Conservation (phyloP, 2,329 filamentous ascomycete genomes). For the Sporothrix phasma region DNA sequence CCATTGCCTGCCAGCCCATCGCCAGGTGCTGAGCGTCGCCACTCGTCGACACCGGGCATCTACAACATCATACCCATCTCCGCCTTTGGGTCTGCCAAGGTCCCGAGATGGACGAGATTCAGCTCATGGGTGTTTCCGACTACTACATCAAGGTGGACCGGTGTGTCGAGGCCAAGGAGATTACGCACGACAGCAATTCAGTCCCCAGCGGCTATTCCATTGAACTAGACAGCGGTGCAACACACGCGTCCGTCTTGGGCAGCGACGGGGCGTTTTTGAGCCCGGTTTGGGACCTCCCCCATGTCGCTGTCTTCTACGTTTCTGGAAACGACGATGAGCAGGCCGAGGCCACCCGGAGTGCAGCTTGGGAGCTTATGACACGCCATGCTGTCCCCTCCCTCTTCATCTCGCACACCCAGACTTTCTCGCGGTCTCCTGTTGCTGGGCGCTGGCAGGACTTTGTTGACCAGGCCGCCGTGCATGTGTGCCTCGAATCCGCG, state of each 20-base stretch:
- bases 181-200: slow-evolving; percentile 20
- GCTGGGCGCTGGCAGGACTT: slow-evolving; percentile 28
- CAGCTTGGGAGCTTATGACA: slow-evolving; percentile 38
- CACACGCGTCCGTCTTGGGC: slow-evolving; percentile 28
- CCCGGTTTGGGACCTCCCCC: slow-evolving; percentile 37
- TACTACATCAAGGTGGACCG: slow-evolving; percentile 43
- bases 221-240: slow-evolving; percentile 32
- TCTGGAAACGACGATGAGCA: slow-evolving; percentile 33
- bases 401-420: slow-evolving; percentile 37
- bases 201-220: slow-evolving; percentile 28
- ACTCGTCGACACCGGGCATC: slow-evolving; percentile 20
- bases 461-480: slow-evolving; percentile 34
- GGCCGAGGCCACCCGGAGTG: slow-evolving; percentile 30
- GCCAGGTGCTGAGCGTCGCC: background rate
- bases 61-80: slow-evolving; percentile 44
- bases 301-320: slow-evolving; percentile 41
- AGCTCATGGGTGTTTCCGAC: slow-evolving; percentile 41
- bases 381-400: slow-evolving; percentile 38
- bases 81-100: slow-evolving; percentile 35
- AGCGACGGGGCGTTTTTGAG: slow-evolving; percentile 31
- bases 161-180: slow-evolving; percentile 33
- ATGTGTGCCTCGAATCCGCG: slow-evolving; percentile 39
- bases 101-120: slow-evolving; percentile 35
- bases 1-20: slow-evolving; percentile 11
- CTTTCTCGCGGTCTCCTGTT: slow-evolving; percentile 26